phyloP scores from a whole-genome alignment of 176 grass and related monocot genomes.

The Lolium multiflorum region DNA sequence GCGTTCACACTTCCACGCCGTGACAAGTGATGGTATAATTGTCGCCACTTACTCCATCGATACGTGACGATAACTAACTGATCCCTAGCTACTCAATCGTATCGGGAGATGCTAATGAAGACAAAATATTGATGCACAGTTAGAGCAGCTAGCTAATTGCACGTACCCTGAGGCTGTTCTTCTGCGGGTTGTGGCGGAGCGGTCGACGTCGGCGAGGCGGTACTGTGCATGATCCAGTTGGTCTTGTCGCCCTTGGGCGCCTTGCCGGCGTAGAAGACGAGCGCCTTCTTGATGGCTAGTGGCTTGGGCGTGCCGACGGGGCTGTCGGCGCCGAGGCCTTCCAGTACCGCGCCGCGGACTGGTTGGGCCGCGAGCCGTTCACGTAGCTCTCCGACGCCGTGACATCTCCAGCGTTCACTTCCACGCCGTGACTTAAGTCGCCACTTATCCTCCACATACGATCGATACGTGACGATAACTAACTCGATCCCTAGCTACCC shows the following conservation, averaged over 20 bases:
- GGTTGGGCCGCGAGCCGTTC: slow-evolving; percentile 85
- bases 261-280: slow-evolving; percentile 84
- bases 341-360: slow-evolving; percentile 77
- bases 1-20: slow-evolving; percentile 47
- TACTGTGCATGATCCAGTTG: slow-evolving; percentile 96
- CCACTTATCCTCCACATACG: not conserved
- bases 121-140: not conserved
- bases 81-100: not conserved
- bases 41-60: not conserved
- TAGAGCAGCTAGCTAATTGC: not conserved
- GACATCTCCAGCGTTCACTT: no score
- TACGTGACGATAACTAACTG: slow-evolving; percentile 15
- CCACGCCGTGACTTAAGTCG: no score
- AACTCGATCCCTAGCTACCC: not conserved
- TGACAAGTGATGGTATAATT: not conserved
- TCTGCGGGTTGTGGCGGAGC: slow-evolving; percentile 65
- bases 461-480: slow-evolving; percentile 31
- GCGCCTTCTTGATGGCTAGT: slow-evolving; percentile 77
- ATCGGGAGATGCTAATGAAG: not conserved
- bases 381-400: no score
- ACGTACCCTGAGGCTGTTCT: slow-evolving; percentile 70
- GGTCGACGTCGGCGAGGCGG: slow-evolving; percentile 82
- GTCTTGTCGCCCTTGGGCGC: slow-evolving; percentile 83
- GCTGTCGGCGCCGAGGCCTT: slow-evolving; percentile 82
- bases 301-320: slow-evolving; percentile 69